Evolutionary conservation across 108 stramenopile genomes (phyloP), one percentile per base, ranked within the genome.

Genomic region (Schizochytrium sp.): DNA sequence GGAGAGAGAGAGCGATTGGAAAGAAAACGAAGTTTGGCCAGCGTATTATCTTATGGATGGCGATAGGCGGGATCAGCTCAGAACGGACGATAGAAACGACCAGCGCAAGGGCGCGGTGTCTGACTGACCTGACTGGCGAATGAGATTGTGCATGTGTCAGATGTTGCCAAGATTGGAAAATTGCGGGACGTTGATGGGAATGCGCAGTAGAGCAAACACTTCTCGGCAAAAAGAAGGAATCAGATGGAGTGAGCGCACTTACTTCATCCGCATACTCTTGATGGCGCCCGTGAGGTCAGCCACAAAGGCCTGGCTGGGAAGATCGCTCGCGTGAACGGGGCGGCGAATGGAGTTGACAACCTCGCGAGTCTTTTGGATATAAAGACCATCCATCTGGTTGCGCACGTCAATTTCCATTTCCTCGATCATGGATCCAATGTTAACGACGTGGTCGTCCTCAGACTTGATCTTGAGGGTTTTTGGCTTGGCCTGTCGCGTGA

Each of bases 381-480:
- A 94, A 58, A 99, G 91, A 8, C 92, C 91, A 90, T 98, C 96
- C 72, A 97, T 72, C 58, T 93, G 90, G 8, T 93, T 92, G 72
- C 96, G 88, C 87, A 97, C 91, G 10, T 96, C 95, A 69, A 95
- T 96, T 91, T 99, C 98, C 72, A 97, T 92, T 58, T 97, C 96
- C 92, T 99, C 98, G 57, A 99, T 95, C 59, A 98, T 93, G 59
- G 91, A 90, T 4, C 98, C 98, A 87, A 99, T 94, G 92, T 97
- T 99, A 58, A 92, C 88, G 53, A 98, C 90, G 92, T 99, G 98
- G 88, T 71, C 43, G 57, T 90, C 48, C 5, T 91, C 91, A 23
- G 71, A 60, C n/a, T 45, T 59, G 55, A 57, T 88, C 4, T 83
- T 58, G 16, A 21, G 5, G 5, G 48, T 16, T 3, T 88, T 88